phyloP scores from a whole-genome alignment of 805 yeast species.

The Candida qinlingensis region DNA sequence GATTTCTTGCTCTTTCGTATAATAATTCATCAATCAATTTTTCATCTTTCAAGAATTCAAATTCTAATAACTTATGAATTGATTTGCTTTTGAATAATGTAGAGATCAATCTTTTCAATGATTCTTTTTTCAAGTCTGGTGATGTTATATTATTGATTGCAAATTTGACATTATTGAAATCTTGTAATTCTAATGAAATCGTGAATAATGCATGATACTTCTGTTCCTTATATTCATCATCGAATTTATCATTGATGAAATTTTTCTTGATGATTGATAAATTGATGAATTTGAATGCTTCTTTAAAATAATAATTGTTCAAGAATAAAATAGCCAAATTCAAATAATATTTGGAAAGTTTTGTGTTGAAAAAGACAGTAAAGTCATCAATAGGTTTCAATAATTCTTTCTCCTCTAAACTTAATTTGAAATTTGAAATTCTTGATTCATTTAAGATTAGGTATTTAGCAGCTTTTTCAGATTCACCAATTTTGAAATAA shows the following conservation, averaged over 20 bases:
- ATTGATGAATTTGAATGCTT: conserved; percentile 33
- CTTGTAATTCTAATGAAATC: conserved; percentile 26
- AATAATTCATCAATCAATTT: conserved; percentile 39
- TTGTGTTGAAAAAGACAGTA: conserved; percentile 24
- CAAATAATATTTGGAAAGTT: conserved; percentile 32
- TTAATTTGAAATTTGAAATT: conserved; percentile 23
- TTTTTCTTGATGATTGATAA: conserved; percentile 19
- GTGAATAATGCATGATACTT: conserved; percentile 22
- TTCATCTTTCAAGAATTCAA: conserved; percentile 39
- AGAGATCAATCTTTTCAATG: conserved; percentile 31
- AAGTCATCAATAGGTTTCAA: conserved; percentile 19
- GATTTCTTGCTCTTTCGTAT: conserved; percentile 23
- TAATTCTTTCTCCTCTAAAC: conserved; percentile 19
- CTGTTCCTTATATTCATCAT: conserved; percentile 18
- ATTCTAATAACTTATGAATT: conserved; percentile 34
- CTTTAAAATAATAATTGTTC: conserved; percentile 23
- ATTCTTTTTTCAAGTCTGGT: conserved; percentile 15
- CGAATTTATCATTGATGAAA: conserved; percentile 15
- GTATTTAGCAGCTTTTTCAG: conserved; percentile 27
- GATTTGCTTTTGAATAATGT: conserved; percentile 35
- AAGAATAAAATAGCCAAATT: conserved; percentile 34
- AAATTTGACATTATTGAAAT: conserved; percentile 29
- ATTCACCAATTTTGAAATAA: conserved; percentile 22
- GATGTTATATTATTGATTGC: conserved; percentile 26
- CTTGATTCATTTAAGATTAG: conserved; percentile 25